Conservation (phyloP, 441 rosid genomes). For the Adansonia madagascariensis region DNA sequence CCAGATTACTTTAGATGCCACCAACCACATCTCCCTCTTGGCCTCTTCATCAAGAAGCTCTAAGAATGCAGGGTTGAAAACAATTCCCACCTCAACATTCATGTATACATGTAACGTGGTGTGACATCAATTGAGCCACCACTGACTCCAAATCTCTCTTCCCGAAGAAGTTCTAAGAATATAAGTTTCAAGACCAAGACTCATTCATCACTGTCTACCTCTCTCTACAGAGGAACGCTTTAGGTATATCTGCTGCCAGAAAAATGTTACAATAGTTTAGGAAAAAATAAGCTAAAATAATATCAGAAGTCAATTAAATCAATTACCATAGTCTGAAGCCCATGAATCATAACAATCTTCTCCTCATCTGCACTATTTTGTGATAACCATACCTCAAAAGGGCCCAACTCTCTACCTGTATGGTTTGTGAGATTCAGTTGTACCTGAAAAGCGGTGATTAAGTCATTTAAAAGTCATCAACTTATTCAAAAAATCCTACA, state of each 20-base stretch:
- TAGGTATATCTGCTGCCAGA: conserved; percentile 4
- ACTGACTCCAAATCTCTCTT: background rate
- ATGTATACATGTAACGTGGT: background rate
- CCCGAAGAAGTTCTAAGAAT: background rate
- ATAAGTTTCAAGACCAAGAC: background rate
- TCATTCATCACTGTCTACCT: background rate
- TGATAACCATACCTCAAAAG: conserved; percentile 77
- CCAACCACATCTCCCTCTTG: background rate
- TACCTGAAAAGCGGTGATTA: conserved; percentile 52
- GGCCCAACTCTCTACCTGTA: conserved; percentile 77
- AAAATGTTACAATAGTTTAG: background rate
- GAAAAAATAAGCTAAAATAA: conserved; percentile 18
- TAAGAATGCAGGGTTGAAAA: background rate
- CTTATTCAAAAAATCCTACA: conserved; percentile 6
- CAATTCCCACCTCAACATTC: background rate
- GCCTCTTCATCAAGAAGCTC: background rate
- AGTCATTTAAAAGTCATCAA: background rate
- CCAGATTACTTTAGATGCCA: conserved; percentile 2
- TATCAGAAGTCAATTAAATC: conserved; percentile 21
- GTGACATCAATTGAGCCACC: background rate
- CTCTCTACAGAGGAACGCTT: background rate
- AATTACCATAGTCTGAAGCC: conserved; percentile 82
- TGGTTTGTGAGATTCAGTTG: conserved; percentile 73
- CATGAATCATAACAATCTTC: conserved; percentile 72
- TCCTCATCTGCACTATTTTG: conserved; percentile 60